Conservation (phyloP, 768 basidiomycete genomes). For the Pisolithus marmoratus region DNA sequence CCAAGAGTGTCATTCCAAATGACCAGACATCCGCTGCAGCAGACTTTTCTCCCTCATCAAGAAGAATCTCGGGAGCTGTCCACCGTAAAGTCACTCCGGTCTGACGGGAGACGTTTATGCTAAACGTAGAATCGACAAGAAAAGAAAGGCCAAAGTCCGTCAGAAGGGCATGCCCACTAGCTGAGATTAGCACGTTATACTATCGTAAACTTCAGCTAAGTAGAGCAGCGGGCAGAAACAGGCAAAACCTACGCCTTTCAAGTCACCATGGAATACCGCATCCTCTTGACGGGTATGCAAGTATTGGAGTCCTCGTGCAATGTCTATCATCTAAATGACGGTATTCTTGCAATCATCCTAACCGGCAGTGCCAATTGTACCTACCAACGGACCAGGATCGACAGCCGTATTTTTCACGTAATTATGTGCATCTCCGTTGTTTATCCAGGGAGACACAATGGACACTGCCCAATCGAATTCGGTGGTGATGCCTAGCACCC, state of each 20-base stretch:
- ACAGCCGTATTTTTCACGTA: neutral
- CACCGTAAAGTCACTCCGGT: neutral
- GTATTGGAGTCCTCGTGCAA: conserved; percentile 31
- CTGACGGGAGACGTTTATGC: neutral
- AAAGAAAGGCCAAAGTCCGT: neutral
- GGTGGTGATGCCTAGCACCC: neutral
- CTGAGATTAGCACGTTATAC: neutral
- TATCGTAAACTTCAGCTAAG: neutral
- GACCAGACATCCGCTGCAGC: neutral
- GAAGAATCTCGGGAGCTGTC: neutral
- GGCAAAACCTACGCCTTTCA: neutral
- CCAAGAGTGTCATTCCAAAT: neutral
- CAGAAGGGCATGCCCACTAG: neutral
- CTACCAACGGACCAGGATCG: neutral
- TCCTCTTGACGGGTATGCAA: conserved; percentile 25
- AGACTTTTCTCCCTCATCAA: too few species aligned
- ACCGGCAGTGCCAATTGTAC: neutral
- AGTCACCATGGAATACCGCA: conserved; percentile 21
- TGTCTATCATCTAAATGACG: conserved; percentile 26
- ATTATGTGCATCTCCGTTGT: neutral
- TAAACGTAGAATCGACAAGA: neutral
- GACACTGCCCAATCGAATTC: neutral
- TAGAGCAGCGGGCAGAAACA: neutral
- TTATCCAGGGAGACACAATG: neutral
- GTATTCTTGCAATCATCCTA: neutral